Evolutionary conservation across 352 stramenopile species (phyloP).

Genomic region (Phytophthora capsici): DNA sequence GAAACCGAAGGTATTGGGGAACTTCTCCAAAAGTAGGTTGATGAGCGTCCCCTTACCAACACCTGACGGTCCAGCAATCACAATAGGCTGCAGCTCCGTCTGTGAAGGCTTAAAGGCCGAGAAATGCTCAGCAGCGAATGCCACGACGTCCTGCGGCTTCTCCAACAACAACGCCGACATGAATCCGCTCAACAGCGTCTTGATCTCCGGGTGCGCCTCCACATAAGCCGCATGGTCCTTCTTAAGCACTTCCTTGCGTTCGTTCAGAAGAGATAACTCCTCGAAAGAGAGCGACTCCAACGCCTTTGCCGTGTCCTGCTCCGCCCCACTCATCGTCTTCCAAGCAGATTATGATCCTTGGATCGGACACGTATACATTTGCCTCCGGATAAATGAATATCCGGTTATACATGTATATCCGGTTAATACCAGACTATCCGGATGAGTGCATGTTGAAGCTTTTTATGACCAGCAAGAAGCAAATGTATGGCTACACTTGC

Average conservation of each 20-base stretch:
- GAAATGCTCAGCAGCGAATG: slow-evolving; percentile 85
- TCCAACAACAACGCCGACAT: slow-evolving; percentile 87
- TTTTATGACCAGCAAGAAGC: neutral
- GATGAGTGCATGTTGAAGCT: slow-evolving; percentile 14
- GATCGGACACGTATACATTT: neutral
- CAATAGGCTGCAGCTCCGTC: slow-evolving; percentile 76
- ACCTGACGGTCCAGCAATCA: slow-evolving; percentile 92
- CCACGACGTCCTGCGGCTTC: slow-evolving; percentile 84
- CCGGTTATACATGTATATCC: neutral
- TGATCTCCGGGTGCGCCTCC: slow-evolving; percentile 87
- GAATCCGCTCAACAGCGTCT: slow-evolving; percentile 89
- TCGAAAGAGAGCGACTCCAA: slow-evolving; percentile 82
- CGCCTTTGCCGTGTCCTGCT: slow-evolving; percentile 53
- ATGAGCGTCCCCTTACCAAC: slow-evolving; percentile 98
- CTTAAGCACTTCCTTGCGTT: slow-evolving; percentile 88
- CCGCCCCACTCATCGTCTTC: slow-evolving; percentile 29
- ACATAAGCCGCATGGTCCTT: slow-evolving; percentile 87
- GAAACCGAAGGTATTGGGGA: slow-evolving; percentile 93
- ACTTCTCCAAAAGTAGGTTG: slow-evolving; percentile 88
- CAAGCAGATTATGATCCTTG: neutral
- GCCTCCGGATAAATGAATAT: neutral
- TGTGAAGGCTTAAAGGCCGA: slow-evolving; percentile 67
- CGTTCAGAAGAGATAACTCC: slow-evolving; percentile 85
- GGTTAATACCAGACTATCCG: neutral
- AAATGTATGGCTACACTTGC: slow-evolving; percentile 6